Evolutionary conservation across 441 rosid genomes (phyloP).

Genomic region (Euphorbia schlechtendalii): DNA sequence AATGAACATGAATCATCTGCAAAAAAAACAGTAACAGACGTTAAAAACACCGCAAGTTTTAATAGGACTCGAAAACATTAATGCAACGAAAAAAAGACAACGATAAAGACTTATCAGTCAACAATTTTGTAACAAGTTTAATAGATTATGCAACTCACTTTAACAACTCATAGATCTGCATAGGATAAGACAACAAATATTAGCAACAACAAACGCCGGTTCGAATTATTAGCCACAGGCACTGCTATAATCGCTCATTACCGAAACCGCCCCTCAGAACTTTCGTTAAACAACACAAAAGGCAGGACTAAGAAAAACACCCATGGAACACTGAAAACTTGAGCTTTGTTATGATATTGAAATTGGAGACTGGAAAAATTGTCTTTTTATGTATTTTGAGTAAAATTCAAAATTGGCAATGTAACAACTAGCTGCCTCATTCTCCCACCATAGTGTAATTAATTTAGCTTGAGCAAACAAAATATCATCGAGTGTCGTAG

Average conservation of each 20-base stretch:
- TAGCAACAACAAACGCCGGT: not conserved
- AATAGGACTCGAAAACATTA: not conserved
- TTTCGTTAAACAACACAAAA: no score
- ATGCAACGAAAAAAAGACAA: not conserved
- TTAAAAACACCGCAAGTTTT: not conserved
- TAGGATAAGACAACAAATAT: not conserved
- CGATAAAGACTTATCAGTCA: not conserved
- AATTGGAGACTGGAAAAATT: no score
- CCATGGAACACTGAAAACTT: no score
- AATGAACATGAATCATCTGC: not conserved
- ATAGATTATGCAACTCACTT: not conserved
- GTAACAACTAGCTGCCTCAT: no score
- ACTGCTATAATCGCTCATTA: not conserved
- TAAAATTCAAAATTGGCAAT: no score
- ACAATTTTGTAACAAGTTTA: not conserved
- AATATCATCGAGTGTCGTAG: no score
- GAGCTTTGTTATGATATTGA: no score
- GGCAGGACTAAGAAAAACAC: no score
- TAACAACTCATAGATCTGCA: not conserved
- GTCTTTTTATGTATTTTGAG: no score
- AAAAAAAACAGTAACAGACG: not conserved
- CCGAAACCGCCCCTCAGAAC: no score
- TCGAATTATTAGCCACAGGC: not conserved
- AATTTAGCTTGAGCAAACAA: no score
- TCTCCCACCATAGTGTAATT: no score